Percentiles rank a stretch among this genome's conserved stretches.
phyloP scores from a whole-genome alignment of 2,329 filamentous ascomycete species.

The Beauveria sp. region DNA sequence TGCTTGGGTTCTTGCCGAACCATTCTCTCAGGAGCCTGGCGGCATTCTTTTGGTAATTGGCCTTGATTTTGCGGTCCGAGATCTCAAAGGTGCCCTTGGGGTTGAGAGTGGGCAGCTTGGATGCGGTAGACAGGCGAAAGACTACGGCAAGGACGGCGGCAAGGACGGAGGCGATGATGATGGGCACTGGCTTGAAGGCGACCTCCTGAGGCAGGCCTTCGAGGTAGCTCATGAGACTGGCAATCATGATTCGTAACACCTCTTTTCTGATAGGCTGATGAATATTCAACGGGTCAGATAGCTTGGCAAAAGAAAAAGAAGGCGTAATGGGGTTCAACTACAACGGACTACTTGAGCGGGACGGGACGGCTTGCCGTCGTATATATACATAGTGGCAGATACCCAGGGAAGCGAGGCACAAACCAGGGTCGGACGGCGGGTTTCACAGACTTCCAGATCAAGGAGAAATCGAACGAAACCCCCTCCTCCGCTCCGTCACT shows the following conservation, averaged over 20 bases:
- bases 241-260: not conserved
- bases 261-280: not conserved
- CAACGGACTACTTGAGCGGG: not conserved
- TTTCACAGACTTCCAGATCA: not conserved
- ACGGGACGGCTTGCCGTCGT: not conserved
- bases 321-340: not conserved
- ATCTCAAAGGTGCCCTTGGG: conserved; percentile 9
- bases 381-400: not conserved
- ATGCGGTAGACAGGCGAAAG: not conserved
- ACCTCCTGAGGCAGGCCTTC: conserved; percentile 7
- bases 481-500: not conserved
- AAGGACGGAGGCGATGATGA: conserved; percentile 9
- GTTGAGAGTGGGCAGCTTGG: conserved; percentile 8
- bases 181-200: not conserved
- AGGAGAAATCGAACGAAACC: not conserved
- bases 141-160: conserved; percentile 3
- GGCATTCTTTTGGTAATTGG: not conserved
- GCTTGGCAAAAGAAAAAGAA: not conserved
- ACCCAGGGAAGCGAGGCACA: not conserved
- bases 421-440: not conserved
- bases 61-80: not conserved
- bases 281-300: not conserved
- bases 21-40: conserved; percentile 1
- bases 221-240: not conserved
- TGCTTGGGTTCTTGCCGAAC: conserved; percentile 10